Base-by-base conservation (phyloP, 108 stramenopile genomes). In the Asterionellopsis glacialis region DNA sequence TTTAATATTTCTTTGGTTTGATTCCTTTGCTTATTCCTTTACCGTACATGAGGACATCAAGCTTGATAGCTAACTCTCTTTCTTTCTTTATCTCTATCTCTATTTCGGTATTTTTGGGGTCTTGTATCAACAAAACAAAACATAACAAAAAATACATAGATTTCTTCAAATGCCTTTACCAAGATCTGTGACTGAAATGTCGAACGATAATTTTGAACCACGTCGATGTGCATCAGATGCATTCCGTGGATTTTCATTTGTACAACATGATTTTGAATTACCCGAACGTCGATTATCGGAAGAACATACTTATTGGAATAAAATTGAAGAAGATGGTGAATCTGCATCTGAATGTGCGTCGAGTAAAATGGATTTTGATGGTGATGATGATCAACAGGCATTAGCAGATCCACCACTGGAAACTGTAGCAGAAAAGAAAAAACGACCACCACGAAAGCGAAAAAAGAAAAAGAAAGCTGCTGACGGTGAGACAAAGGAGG, bases 171-270 rank as follows among this genome's bases (percentile, higher is more conserved):
- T 93, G 91, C 61, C 84, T 11, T 66, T 93, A 10, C 91, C 91
- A 21, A 72, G 91, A 71, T 84, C 82, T 41, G 91, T 93, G 39
- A 74, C 77, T 21, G 80, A 81, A 57, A 84, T 90, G 86, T 74
- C 72, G 43, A 23, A 55, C 13, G 63, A 77, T 15, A 67, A 75
- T 43, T 71, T 74, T 38, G 57, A 57, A 40, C 84, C 88, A 0
- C 58, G 84, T 45, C 68, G 80, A 33, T 65, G 80, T 47, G 61
- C 82, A 45, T 87, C 84, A 1, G 82, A 89, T 38, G 57, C 65
- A 9, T 95, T 95, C 65, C 69, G 80, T 14, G 94, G 94, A 25
- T 95, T 95, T 74, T 92, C 90, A 9, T 91, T 95, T 70, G 81
- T 92, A 62, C 84, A 90, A 40, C 71, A 85, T 14, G 78, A 82